Conservation (phyloP, 805 yeast species). For the Metschnikowia proteae region DNA sequence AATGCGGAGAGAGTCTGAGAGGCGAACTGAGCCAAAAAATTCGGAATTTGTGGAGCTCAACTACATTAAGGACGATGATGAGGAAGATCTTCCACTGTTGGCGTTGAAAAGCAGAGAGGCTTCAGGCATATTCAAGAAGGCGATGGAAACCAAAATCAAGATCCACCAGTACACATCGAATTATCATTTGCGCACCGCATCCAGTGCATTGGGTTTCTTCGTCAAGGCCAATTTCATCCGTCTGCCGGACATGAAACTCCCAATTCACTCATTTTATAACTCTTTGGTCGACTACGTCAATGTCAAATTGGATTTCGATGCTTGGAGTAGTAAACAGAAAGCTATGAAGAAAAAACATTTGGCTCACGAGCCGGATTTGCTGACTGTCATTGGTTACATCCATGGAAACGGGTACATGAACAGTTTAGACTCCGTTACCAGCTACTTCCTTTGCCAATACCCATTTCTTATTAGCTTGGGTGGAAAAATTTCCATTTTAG, state of each 20-base stretch:
- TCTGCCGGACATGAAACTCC: conserved; percentile 16
- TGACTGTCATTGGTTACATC: conserved; percentile 45
- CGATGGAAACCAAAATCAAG: conserved; percentile 34
- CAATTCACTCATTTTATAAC: conserved; percentile 62
- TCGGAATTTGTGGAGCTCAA: conserved; percentile 12
- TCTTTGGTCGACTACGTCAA: conserved; percentile 77
- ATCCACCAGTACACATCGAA: conserved; percentile 67
- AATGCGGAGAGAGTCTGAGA: conserved; percentile 10
- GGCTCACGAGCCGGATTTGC: conserved; percentile 28
- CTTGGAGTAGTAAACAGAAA: conserved; percentile 52
- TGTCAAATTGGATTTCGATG: conserved; percentile 73
- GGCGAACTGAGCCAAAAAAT: conserved; percentile 1
- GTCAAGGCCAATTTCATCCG: conserved; percentile 49
- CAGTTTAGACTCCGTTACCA: conserved; percentile 12
- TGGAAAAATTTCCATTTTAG: conserved; percentile 73
- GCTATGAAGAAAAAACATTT: background rate
- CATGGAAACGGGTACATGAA: conserved; percentile 33
- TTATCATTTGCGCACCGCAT: conserved; percentile 77
- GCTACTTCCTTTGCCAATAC: conserved; percentile 70
- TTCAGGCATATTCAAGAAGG: conserved; percentile 5
- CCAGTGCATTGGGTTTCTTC: conserved; percentile 52
- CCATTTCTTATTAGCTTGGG: conserved; percentile 83
- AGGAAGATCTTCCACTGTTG: conserved; percentile 6
- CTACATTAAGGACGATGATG: conserved; percentile 16
- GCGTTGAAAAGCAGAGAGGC: background rate